Evolutionary conservation across 179 eudicot species (phyloP).

Genomic region (Dionaea muscipula): DNA sequence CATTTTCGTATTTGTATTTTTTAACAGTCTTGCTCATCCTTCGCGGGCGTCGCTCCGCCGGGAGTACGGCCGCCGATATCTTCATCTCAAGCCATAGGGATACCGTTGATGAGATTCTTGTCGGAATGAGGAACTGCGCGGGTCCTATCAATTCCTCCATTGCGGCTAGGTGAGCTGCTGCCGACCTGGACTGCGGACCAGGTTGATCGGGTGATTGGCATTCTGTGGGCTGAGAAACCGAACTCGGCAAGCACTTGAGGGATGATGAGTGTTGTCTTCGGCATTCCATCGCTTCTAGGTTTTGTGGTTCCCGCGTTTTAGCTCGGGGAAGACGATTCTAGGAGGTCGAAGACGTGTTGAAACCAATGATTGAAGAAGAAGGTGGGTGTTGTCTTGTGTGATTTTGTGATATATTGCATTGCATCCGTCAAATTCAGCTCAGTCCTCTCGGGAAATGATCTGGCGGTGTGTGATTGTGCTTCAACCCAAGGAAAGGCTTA

Average conservation of each 20-base stretch:
- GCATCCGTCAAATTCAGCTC: no score
- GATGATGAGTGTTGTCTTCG: conserved; percentile 36
- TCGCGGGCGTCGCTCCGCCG: no score
- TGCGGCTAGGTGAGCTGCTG: conserved; percentile 14
- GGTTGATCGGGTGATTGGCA: conserved; percentile 30
- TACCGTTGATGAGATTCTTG: conserved; percentile 16
- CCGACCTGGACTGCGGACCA: conserved; percentile 15
- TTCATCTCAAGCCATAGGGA: conserved; percentile 5
- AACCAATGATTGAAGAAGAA: conserved; percentile 32
- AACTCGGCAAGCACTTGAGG: conserved; percentile 26
- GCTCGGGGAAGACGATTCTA: conserved; percentile 29
- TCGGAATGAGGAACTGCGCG: conserved; percentile 18
- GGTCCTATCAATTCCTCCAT: conserved; percentile 10
- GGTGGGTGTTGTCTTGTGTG: conserved; percentile 30
- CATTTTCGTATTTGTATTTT: no score
- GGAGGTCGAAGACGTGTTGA: conserved; percentile 27
- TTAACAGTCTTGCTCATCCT: no score
- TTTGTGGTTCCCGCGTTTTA: conserved; percentile 46
- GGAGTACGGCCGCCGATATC: background rate
- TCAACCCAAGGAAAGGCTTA: no score
- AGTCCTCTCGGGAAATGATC: no score
- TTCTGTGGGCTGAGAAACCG: conserved; percentile 18
- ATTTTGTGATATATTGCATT: no score
- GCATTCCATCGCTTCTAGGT: conserved; percentile 30
- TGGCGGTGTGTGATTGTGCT: no score